These are phyloP conservation scores for Ascoidea asiatica DNA, from an alignment of 805 yeast genomes.

Conservation along the genomic window DNA sequence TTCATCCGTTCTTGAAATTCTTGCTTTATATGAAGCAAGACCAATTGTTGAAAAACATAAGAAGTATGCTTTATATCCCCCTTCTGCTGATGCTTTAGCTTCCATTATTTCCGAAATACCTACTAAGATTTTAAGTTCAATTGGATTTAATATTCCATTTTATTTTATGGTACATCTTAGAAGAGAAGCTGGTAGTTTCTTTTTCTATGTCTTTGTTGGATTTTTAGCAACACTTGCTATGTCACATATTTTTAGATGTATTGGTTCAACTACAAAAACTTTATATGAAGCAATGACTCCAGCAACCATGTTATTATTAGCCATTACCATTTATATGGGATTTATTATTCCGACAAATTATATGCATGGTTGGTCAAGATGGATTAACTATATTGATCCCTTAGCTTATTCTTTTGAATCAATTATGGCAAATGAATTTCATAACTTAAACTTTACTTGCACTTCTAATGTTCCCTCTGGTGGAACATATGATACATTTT, in stretches of 20 bases:
- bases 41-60: conserved; percentile 47
- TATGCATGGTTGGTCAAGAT: conserved; percentile 37
- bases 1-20: conserved; percentile 29
- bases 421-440: conserved; percentile 32
- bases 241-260: conserved; percentile 36
- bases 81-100: conserved; percentile 53
- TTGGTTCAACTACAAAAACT: conserved; percentile 23
- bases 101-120: conserved; percentile 49
- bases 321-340: conserved; percentile 30
- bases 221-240: conserved; percentile 32
- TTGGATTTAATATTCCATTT: conserved; percentile 32
- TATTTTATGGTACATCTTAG: conserved; percentile 44
- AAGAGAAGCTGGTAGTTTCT: conserved; percentile 40
- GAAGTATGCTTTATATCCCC: conserved; percentile 43
- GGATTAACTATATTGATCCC: conserved; percentile 35
- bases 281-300: conserved; percentile 29
- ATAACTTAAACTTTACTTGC: conserved; percentile 24
- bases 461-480: conserved; percentile 29
- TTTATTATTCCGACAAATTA: conserved; percentile 28
- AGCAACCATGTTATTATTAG: conserved; percentile 26
- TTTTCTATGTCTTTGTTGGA: conserved; percentile 33
- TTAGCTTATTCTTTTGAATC: conserved; percentile 31
- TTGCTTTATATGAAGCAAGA: conserved; percentile 30
- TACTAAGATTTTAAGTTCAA: conserved; percentile 26
- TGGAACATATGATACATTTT: conserved; percentile 17